Evolutionary conservation across 2,329 filamentous ascomycete genomes (phyloP), one percentile per base, ranked within the genome.

Genomic region (Fragosphaeria purpurea): DNA sequence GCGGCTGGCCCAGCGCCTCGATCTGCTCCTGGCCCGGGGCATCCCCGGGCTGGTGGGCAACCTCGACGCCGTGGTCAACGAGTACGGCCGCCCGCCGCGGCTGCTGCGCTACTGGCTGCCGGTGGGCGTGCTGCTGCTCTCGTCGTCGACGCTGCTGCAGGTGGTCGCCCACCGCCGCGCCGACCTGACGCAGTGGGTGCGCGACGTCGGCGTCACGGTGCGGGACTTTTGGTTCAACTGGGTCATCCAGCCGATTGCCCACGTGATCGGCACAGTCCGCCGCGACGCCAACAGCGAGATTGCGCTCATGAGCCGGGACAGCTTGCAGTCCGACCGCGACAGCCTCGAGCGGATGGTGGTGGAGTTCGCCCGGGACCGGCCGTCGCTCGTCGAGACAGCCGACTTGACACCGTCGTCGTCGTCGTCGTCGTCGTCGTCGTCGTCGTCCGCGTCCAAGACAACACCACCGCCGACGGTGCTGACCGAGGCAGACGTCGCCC

Each of bases 311-410:
- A 96, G 89, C 69, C 87, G 88, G 53, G 85, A 91, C 58, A 96
- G 89, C 58, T 76, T 98, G 30, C 83, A 85, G 63, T 89, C 90
- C 1, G 93, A 98, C 63, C 82, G 88, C 35, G 88, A 89, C 49
- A 96, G 89, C 62, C 72, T 98, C 35, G 91, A 98, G 66, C 84
- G 93, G 45, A 98, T 98, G 93, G 94, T 98, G 4, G 85, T 98
- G 39, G 93, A 97, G 58, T 98, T 98, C 70, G 87, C 90, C 5
- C 71, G 83, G 8, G 89, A 95, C 59, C 88, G 89, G 60, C 86
- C 88, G 1, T 75, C 80, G 48, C 76, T 81, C 33, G 22, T 22
- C 22, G 22, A 22, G 22, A 22, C 22, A 22, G 22, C 22, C 22
- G 22, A 22, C 22, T 22, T 22, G 22, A 22, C 22, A 22, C 22